Conservation (phyloP, 768 basidiomycete species). For the Leccinum uliginosum region DNA sequence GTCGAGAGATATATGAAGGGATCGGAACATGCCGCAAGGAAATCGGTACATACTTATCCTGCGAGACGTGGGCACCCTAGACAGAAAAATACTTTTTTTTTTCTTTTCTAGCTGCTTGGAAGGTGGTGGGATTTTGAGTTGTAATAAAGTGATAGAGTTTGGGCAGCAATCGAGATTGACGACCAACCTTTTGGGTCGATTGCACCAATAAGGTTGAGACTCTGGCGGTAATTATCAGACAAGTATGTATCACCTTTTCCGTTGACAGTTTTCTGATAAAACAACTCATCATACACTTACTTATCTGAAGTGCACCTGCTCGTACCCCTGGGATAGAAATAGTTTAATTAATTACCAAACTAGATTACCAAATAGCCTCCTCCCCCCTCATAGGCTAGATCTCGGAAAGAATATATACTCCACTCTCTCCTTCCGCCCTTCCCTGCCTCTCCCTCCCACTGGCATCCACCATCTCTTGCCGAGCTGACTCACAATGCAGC, state of each 20-base stretch:
- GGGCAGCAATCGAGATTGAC: conserved; percentile 40
- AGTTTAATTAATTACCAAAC: conserved; percentile 37
- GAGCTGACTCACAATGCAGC: conserved; percentile 44
- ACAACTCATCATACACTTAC: conserved; percentile 13
- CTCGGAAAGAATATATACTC: conserved; percentile 31
- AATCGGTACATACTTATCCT: not conserved
- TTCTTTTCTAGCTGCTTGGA: conserved; percentile 4
- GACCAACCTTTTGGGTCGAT: conserved; percentile 37
- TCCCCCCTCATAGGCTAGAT: conserved; percentile 27
- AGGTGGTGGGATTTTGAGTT: conserved; percentile 38
- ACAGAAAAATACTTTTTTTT: not conserved
- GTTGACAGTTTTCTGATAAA: conserved; percentile 28
- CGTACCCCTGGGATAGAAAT: conserved; percentile 24
- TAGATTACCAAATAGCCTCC: conserved; percentile 26
- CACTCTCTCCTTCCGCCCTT: conserved; percentile 17
- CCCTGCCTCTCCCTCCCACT: conserved; percentile 8
- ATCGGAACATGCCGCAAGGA: conserved; percentile 10
- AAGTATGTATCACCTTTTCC: conserved; percentile 15
- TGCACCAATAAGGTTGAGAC: conserved; percentile 35
- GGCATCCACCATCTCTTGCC: conserved; percentile 11
- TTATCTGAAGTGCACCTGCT: conserved; percentile 8
- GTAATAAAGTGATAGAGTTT: conserved; percentile 55
- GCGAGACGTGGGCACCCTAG: not conserved
- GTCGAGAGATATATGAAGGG: conserved; percentile 8
- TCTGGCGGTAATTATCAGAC: conserved; percentile 24